These are phyloP conservation scores for Marasmius oreades DNA, from an alignment of 1,284 basidiomycete genomes.

Conservation along the genomic window DNA sequence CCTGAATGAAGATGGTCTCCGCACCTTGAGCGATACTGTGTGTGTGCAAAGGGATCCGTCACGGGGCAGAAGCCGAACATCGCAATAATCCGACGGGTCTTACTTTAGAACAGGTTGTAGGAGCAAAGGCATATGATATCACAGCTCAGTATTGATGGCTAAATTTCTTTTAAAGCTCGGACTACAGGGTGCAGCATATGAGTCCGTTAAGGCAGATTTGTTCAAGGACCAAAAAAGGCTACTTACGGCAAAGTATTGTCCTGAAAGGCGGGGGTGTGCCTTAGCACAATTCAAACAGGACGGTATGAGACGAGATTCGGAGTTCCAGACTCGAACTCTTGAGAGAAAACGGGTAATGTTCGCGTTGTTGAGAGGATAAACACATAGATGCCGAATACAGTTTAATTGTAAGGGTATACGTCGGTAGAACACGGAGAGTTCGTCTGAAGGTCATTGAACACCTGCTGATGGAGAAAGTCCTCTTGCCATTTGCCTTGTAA, in stretches of 20 bases:
- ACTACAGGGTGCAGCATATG: neutral
- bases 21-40: too few species aligned
- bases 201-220: neutral
- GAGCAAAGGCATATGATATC: neutral
- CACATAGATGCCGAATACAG: neutral
- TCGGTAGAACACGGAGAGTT: neutral
- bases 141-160: neutral
- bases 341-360: neutral
- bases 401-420: neutral
- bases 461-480: too few species aligned
- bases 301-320: too few species aligned
- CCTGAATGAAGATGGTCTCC: too few species aligned
- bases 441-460: neutral
- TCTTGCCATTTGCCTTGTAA: too few species aligned
- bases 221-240: neutral
- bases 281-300: neutral
- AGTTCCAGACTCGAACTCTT: too few species aligned
- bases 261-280: neutral
- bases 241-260: neutral
- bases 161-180: slow-evolving; percentile 3
- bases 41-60: too few species aligned
- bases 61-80: neutral
- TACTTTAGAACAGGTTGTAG: neutral
- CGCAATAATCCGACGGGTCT: neutral
- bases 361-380: neutral